These are phyloP conservation scores for Penstemon barbatus DNA, from an alignment of 257 asterid species.

Conservation along the genomic window DNA sequence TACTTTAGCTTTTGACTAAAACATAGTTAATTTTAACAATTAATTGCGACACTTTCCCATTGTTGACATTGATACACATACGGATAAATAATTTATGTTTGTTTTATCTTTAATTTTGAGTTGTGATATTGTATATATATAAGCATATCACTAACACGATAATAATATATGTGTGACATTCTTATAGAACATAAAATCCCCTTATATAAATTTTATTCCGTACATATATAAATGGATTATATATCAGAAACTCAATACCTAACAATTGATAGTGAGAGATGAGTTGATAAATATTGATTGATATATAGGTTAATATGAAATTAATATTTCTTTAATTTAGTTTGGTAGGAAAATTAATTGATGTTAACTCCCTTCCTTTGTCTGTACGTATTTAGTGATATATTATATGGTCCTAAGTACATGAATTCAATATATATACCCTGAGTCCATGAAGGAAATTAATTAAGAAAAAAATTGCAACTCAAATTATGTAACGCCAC, in stretches of 20 bases:
- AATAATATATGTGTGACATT: too few species aligned
- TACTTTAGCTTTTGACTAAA: conserved; percentile 29
- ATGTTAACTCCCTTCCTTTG: too few species aligned
- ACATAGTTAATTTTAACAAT: background rate
- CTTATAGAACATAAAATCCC: too few species aligned
- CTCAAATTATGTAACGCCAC: too few species aligned
- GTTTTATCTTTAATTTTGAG: background rate
- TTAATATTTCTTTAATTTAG: background rate
- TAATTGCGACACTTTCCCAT: background rate
- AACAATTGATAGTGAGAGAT: background rate
- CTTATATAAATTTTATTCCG: background rate
- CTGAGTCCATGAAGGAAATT: too few species aligned
- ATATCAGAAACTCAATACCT: background rate
- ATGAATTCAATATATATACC: too few species aligned
- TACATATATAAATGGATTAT: background rate
- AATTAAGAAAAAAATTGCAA: too few species aligned
- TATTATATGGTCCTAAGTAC: too few species aligned
- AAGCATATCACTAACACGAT: background rate
- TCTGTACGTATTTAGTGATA: too few species aligned
- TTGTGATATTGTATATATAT: background rate
- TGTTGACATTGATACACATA: conserved; percentile 32
- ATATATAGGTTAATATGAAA: background rate
- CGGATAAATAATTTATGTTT: background rate
- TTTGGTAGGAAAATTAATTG: too few species aligned
- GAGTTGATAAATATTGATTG: background rate